These are phyloP conservation scores for Pezicula neosporulosa DNA, from an alignment of 2,329 filamentous ascomycete genomes.

Conservation along the genomic window DNA sequence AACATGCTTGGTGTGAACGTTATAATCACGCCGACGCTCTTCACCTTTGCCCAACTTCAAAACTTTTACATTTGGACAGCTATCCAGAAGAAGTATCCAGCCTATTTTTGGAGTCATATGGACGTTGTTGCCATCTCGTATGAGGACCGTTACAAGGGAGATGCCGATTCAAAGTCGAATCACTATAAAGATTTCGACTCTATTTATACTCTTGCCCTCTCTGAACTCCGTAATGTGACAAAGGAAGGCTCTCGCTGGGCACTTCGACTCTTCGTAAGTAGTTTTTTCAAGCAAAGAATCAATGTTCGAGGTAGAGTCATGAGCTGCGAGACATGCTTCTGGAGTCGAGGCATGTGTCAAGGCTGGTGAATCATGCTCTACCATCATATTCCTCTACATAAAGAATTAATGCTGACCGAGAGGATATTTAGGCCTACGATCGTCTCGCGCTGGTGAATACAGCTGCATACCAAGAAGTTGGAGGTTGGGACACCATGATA, in stretches of 20 bases:
- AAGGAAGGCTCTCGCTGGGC: constrained; percentile 36
- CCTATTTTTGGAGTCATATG: constrained; percentile 57
- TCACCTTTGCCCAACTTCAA: constrained; percentile 52
- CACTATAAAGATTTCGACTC: constrained; percentile 12
- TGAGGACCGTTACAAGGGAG: constrained; percentile 25
- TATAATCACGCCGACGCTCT: constrained; percentile 45
- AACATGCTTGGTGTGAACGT: constrained; percentile 48
- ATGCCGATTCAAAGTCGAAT: constrained; percentile 4
- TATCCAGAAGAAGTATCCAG: constrained; percentile 38
- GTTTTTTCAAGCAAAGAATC: too few species aligned
- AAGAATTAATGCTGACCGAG: too few species aligned
- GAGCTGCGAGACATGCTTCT: too few species aligned
- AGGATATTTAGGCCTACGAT: constrained; percentile 40
- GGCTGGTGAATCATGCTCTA: too few species aligned
- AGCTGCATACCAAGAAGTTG: constrained; percentile 39
- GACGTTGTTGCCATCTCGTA: constrained; percentile 45
- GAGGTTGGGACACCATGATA: constrained; percentile 55
- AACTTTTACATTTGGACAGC: constrained; percentile 49
- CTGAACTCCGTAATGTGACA: constrained; percentile 4
- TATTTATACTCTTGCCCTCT: constrained; percentile 9
- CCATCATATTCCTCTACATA: too few species aligned
- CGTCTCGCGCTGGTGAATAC: constrained; percentile 54
- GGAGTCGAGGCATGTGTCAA: too few species aligned
- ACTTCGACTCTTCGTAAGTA: constrained; percentile 43
- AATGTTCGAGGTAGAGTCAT: too few species aligned